Base-by-base conservation (phyloP, 202 grass and related monocot species). In the Cymbopogon flexuosus region DNA sequence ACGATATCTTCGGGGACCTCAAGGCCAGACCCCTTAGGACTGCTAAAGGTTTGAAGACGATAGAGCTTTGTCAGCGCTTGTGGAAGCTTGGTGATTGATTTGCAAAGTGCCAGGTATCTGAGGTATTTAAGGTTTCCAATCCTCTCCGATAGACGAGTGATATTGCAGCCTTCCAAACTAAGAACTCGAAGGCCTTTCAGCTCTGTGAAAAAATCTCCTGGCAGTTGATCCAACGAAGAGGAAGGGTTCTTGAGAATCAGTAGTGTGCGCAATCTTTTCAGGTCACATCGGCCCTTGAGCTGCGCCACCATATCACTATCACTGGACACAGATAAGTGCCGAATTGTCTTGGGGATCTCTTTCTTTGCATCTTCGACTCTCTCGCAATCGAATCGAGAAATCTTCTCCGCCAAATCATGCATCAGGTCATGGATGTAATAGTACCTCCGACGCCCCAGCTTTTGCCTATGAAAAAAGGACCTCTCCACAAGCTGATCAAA, bases 61-160 rank as follows among this genome's bases (percentile, higher is more conserved):
- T 80, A 93, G 8, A 93, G 70, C 46, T 78, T 89, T 52, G 64
- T 71, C 42, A 87, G 18, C 29, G 84, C 79, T 21, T 41, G 54
- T 63, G 89, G 92, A 72, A 94, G 62, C 27, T 4, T 89, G 27
- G 41, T 82, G 10, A 84, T 62, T 35, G 86, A 78, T 41, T 71
- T 89, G 59, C 77, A 89, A 82, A 94, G 85, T 22, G 84, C 75
- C 0, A 94, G 65, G 74, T 91, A 94, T 37, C 89, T 82, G 27
- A 94, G 83, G 63, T 89, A 79, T 30, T 78, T 89, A 65, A 94
- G 22, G 3, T 76, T 68, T 5, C 66, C 81, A 30, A 94, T 66
- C n/a, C 16, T 77, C 12, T 85, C 72, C 0, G 92, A 37, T 30
- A 94, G 15, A 22, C 9, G 14, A 61, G 21, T 37, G 21, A 88